Base-by-base conservation (phyloP, 108 stramenopile genomes). In the Fragilaria crotonensis region DNA sequence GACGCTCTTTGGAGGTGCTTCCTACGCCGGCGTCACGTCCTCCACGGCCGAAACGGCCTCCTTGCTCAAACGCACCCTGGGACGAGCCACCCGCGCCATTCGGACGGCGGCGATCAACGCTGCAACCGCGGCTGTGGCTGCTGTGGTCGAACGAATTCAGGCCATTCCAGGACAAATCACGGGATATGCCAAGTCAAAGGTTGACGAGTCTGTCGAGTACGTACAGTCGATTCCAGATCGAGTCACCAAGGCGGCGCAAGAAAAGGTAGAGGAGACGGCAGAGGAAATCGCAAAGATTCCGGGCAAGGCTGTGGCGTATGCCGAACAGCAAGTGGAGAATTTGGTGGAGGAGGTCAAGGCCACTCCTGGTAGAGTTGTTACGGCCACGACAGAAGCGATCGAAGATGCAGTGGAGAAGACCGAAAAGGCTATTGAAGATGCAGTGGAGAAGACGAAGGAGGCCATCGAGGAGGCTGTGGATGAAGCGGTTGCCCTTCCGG, bases 251-350 rank as follows among this genome's bases (percentile, higher is more conserved):
- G 63, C 54, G 0, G 68, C 62, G 19, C 11, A 30, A 25, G 28
- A 67, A 29, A 61, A 56, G 20, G 81, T 65, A 2, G 71, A 66
- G n/a, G 73, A 73, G 48, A 48, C 71, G 3, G 72, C 54, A 14
- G 68, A 71, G n/a, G 77, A 58, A 61, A 71, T 78, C 64, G 67
- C 76, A 63, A 84, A 79, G 23, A 83, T 84, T 2, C 91, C 91
- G 0, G 81, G 83, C 30, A 69, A 62, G 47, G 76, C 89, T 45
- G 83, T 59, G 0, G 79, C 83, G 2, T 36, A 47, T 19, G 67
- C 80, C 30, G 70, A 64, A 30, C 47, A 60, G 17, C 28, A 51
- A 22, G 60, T 57, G 17, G 56, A 36, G 44, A 45, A 48, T 5
- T 44, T 25, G 5, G 25, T 84, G 2, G 85, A 87, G 30, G 81